Percentiles rank a stretch among this genome's conserved stretches.
Conservation (phyloP, 371 early-diverging fungal genomes). For the Lichtheimia corymbifera region DNA sequence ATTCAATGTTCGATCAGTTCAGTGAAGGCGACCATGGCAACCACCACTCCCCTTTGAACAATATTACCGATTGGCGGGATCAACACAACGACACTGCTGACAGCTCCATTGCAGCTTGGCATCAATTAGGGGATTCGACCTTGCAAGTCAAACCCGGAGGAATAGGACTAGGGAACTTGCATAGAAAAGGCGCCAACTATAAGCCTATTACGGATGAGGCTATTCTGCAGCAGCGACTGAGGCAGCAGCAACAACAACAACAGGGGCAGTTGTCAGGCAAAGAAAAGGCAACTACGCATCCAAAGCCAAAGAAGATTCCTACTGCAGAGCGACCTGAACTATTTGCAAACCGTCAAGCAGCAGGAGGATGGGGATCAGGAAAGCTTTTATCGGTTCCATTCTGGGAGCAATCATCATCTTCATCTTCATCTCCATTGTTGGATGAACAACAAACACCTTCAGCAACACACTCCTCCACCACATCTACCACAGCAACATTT, state of each 20-base stretch:
- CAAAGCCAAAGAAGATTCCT: no score
- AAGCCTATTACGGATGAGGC: constrained; percentile 37
- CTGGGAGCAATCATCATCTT: no score
- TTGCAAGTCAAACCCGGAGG: constrained; percentile 29
- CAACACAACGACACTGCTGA: background rate
- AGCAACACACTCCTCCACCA: no score
- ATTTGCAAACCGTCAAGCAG: no score
- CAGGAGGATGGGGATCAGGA: no score
- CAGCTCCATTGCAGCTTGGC: constrained; percentile 25
- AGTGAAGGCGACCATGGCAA: constrained; percentile 7
- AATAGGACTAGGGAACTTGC: constrained; percentile 43
- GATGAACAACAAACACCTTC: no score
- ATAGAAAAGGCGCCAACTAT: constrained; percentile 38
- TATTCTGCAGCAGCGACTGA: constrained; percentile 18
- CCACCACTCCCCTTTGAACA: constrained; percentile 16
- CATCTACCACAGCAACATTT: no score
- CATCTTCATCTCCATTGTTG: no score
- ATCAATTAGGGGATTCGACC: constrained; percentile 32
- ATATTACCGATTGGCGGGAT: constrained; percentile 14
- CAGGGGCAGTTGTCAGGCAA: background rate
- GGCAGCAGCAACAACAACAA: background rate
- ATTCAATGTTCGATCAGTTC: background rate
- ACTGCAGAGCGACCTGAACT: no score
- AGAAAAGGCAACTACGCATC: no score
- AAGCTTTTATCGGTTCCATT: no score